Conservation (phyloP, 768 basidiomycete species). For the Psilocybe azurescens region DNA sequence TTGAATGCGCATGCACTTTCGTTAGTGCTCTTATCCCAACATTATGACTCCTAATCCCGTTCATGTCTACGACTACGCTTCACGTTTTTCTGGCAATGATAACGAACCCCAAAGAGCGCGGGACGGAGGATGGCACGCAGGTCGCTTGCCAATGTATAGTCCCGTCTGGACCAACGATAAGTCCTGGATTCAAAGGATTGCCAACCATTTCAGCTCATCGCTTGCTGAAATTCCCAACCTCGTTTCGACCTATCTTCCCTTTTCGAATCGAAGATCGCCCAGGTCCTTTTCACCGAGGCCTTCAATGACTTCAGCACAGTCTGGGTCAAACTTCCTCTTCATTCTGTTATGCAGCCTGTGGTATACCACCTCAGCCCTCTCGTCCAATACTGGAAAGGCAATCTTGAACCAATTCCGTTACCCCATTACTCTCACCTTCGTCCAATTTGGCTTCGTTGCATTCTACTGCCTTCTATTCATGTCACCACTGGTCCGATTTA, state of each 20-base stretch:
- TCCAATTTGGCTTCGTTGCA: slow-evolving; percentile 96
- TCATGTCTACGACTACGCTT: slow-evolving; percentile 31
- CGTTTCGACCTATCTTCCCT: slow-evolving; percentile 29
- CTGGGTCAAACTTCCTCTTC: slow-evolving; percentile 56
- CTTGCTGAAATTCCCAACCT: slow-evolving; percentile 32
- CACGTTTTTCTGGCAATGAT: slow-evolving; percentile 22
- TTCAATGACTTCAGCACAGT: slow-evolving; percentile 34
- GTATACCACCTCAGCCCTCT: slow-evolving; percentile 93
- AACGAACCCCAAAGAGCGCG: slow-evolving; percentile 28
- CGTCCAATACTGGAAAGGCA: slow-evolving; percentile 95
- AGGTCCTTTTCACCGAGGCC: slow-evolving; percentile 31
- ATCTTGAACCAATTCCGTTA: slow-evolving; percentile 93
- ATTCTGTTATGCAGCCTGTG: slow-evolving; percentile 85
- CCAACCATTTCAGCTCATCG: slow-evolving; percentile 26
- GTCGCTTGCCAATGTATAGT: slow-evolving; percentile 35
- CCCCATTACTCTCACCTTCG: slow-evolving; percentile 95
- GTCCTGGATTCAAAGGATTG: slow-evolving; percentile 33
- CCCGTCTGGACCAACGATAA: slow-evolving; percentile 37
- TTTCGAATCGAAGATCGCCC: slow-evolving; percentile 27
- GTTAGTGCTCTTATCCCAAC: slow-evolving; percentile 11
- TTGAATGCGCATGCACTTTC: slow-evolving; percentile 30
- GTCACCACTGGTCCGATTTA: slow-evolving; percentile 72
- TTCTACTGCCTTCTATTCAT: slow-evolving; percentile 85
- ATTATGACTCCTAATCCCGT: slow-evolving; percentile 31
- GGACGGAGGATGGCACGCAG: slow-evolving; percentile 34